These are phyloP conservation scores for Aspergillus fructus DNA, from an alignment of 2,329 filamentous ascomycete species.

Conservation along the genomic window DNA sequence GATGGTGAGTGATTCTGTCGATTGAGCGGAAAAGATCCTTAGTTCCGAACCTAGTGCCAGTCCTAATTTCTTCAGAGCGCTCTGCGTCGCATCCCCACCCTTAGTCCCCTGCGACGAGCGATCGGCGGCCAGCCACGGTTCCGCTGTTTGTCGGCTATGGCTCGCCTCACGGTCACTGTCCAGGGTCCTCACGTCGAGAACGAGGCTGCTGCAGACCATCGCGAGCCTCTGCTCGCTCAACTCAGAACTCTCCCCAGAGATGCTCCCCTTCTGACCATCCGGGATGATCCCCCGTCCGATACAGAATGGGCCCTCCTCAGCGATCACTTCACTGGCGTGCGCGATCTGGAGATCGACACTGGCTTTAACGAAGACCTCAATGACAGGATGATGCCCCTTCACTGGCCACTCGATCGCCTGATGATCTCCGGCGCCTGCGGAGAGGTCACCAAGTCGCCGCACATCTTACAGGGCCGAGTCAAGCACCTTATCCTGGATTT, in stretches of 20 bases:
- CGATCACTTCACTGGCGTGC: constrained; percentile 22
- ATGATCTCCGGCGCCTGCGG: constrained; percentile 14
- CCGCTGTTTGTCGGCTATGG: no score
- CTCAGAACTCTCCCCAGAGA: constrained; percentile 19
- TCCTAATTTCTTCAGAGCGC: no score
- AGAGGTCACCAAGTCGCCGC: constrained; percentile 17
- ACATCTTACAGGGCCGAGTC: constrained; percentile 21
- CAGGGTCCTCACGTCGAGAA: constrained; percentile 9
- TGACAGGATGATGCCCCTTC: constrained; percentile 23
- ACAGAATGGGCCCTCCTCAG: constrained; percentile 25
- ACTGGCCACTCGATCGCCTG: constrained; percentile 25
- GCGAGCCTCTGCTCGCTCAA: constrained; percentile 14
- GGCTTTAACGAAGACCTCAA: constrained; percentile 26
- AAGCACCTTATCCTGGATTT: constrained; percentile 20
- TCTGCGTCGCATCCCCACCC: no score
- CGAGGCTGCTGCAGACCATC: constrained; percentile 2
- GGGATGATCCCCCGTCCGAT: constrained; percentile 22
- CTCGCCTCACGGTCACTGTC: constrained; percentile 12
- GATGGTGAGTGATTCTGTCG: no score
- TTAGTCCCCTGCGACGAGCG: no score
- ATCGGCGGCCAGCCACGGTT: no score
- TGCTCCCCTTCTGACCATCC: constrained; percentile 15
- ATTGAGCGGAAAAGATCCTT: no score
- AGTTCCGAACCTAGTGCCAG: no score
- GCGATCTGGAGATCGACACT: constrained; percentile 18